These are phyloP conservation scores for Phaeosphaeria sp. DNA, from an alignment of 2,329 filamentous ascomycete genomes.

Conservation along the genomic window DNA sequence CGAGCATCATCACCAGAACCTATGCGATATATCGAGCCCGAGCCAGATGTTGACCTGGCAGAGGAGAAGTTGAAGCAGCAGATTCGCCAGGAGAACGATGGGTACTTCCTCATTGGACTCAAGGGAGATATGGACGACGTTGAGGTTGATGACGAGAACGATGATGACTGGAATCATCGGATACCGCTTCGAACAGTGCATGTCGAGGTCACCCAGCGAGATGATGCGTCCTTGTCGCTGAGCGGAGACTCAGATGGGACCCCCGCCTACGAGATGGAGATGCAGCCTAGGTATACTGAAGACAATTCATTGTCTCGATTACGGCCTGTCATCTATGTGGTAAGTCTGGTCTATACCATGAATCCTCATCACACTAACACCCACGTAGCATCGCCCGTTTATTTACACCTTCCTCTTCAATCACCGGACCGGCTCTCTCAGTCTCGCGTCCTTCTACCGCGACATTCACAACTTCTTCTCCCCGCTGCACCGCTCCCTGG, in stretches of 20 bases:
- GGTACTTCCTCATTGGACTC: slow-evolving; percentile 72
- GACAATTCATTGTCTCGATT: slow-evolving; percentile 49
- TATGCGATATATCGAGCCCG: slow-evolving; percentile 46
- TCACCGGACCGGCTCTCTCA: slow-evolving; percentile 62
- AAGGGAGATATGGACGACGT: slow-evolving; percentile 67
- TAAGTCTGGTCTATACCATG: slow-evolving; percentile 19
- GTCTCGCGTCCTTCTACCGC: slow-evolving; percentile 53
- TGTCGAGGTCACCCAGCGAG: slow-evolving; percentile 64
- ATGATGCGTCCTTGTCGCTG: slow-evolving; percentile 12
- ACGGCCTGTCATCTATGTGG: slow-evolving; percentile 74
- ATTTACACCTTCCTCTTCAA: slow-evolving; percentile 78
- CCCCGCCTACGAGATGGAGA: slow-evolving; percentile 21
- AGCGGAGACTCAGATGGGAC: slow-evolving; percentile 25
- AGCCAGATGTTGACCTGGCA: slow-evolving; percentile 54
- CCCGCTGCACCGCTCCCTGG: slow-evolving; percentile 54
- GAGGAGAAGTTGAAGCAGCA: slow-evolving; percentile 67
- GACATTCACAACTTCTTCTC: slow-evolving; percentile 60
- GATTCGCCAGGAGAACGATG: slow-evolving; percentile 52
- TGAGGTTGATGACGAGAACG: slow-evolving; percentile 53
- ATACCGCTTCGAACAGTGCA: slow-evolving; percentile 71
- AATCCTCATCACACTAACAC: slow-evolving; percentile 2
- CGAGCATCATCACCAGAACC: slow-evolving; percentile 27
- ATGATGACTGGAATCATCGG: slow-evolving; percentile 52
- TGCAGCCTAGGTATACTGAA: slow-evolving; percentile 11
- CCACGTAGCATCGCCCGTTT: slow-evolving; percentile 67